Base-by-base conservation (phyloP, 257 asterid genomes). In the Marsdenia floribunda region DNA sequence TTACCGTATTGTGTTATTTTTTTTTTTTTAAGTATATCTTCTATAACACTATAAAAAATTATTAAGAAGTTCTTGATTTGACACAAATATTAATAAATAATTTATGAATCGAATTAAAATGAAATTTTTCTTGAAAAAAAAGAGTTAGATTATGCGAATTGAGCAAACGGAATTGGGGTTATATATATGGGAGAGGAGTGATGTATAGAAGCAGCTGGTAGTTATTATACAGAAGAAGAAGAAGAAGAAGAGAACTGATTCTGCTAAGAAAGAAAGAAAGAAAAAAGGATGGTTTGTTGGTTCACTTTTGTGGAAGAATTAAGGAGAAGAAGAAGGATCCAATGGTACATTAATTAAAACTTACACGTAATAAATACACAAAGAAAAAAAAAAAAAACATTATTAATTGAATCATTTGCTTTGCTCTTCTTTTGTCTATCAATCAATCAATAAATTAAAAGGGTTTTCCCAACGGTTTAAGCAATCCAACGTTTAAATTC, bases 381-480 rank as follows among this genome's bases (percentile, higher is more conserved):
- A 8, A 40, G 6, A 40, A 40, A 40, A 42, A 42, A 42, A 7
- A 42, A 42, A 42, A 44, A 44, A 65, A 82, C 33, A 29, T 29
- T 67, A 29, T 29, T 67, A 82, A 78, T 35, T 70, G 59, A 76
- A 72, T 78, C 71, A 64, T 80, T 83, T 79, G 67, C 61, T 55
- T 83, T 79, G 67, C 68, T 83, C 6, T 85, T 73, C 83, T 52
- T 81, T 70, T 77, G 65, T 60, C 78, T n/a, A n/a, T n/a, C n/a
- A n/a, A n/a, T 71, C 13, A 16, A 37, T 37, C 60, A 75, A 54
- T 44, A 44, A 44, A 44, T 44, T 35, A 64, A 76, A 76, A 80
- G 69, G 85, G 75, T 83, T 81, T 77, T 44, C 70, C 82, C 83
- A 79, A 61, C 82, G 75, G 83, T 47, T 83, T 79, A 83, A 86